Conservation (phyloP, 139 green algal genomes). For the Nannochloris sp. region DNA sequence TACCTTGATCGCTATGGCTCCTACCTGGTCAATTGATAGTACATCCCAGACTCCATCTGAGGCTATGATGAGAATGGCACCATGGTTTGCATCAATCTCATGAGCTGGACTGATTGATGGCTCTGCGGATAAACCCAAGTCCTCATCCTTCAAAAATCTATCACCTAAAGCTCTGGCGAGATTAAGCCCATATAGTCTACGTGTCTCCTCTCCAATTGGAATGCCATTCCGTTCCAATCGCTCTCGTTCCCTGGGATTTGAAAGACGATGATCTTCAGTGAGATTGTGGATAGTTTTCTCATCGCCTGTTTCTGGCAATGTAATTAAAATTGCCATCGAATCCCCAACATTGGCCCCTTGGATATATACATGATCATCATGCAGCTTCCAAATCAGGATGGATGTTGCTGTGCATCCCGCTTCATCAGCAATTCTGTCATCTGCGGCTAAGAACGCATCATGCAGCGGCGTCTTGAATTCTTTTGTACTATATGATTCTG, state of each 20-base stretch:
- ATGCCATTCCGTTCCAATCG: conserved; percentile 26
- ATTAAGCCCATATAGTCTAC: conserved; percentile 66
- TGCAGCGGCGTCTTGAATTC: conserved; percentile 8
- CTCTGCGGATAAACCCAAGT: conserved; percentile 54
- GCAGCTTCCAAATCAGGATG: conserved; percentile 45
- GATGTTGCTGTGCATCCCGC: conserved; percentile 67
- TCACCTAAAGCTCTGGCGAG: conserved; percentile 61
- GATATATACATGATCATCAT: conserved; percentile 20
- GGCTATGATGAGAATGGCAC: conserved; percentile 39
- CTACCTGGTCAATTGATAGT: background rate
- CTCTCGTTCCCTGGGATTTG: conserved; percentile 36
- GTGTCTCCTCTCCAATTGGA: conserved; percentile 12
- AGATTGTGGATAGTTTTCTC: conserved; percentile 3
- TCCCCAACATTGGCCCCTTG: conserved; percentile 67
- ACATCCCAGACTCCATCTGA: conserved; percentile 62
- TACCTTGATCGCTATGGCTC: background rate
- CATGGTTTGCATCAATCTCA: conserved; percentile 12
- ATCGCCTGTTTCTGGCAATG: background rate
- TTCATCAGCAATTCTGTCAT: conserved; percentile 26
- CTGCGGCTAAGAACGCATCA: conserved; percentile 26
- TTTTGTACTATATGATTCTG: background rate
- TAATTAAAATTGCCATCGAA: conserved; percentile 36
- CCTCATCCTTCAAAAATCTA: conserved; percentile 61
- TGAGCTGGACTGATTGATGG: conserved; percentile 38
- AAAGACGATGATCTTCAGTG: conserved; percentile 56